Base-by-base conservation (phyloP, 2,329 filamentous ascomycete species). In the Myriosclerotinia scirpicola region DNA sequence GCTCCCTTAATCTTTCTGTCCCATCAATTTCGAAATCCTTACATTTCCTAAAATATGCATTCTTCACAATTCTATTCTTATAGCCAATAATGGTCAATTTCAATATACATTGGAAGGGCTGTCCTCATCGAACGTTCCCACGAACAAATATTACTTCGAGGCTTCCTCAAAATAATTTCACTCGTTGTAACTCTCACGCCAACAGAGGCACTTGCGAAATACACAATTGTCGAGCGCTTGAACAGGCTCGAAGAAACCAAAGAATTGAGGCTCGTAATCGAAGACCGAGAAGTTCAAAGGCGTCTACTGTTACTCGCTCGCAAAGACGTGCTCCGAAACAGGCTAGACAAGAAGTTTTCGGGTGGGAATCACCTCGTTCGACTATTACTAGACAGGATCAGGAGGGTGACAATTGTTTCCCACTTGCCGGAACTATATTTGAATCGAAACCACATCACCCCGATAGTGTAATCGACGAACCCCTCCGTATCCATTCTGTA, bases 81-180 rank as follows among this genome's bases (percentile, higher is more conserved):
- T 50, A 61, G 46, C 14, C 36, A 67, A 72, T 71, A 62, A 42
- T 75, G 75, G 72, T 67, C 68, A 54, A 60, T 68, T 56, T 67
- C 70, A 71, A 73, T 54, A 69, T 75, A 6, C 69, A 73, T 69
- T 75, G 74, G 74, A 75, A 71, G 58, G 73, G 74, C 34, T 71
- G 64, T 69, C 75, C 74, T 67, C 71, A 74, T 68, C 69, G 66
- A 67, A 67, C 64, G 46, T 61, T 74, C 26, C 74, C 74, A 59
- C 69, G 69, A 53, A 72, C 74, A 38, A 68, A 69, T 65, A 67
- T 70, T 52, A 65, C 71, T 6, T 72, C 73, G 48, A 65, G 66
- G 36, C 67, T 54, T 54, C 65, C 61, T 20, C 50, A 60, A 20
- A 67, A 67, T 14, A 38, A 22, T 26, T 46, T 14, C 54, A 30